Evolutionary conservation across 164 flowering plant species (phyloP).

Genomic region (Echeveria elegans): DNA sequence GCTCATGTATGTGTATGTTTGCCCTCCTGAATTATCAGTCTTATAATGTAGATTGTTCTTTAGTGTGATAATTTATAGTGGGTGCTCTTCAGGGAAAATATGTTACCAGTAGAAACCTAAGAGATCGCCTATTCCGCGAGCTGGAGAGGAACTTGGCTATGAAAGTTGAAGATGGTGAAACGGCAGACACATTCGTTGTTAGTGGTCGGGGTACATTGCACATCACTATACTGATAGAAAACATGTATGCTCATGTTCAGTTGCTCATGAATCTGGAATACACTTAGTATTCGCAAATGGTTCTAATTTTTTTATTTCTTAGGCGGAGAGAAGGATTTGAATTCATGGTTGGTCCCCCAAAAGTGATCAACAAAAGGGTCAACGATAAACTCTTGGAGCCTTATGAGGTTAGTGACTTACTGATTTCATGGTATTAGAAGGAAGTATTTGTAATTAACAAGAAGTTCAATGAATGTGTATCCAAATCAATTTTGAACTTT

Average conservation of each 20-base stretch:
- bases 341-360: conserved; percentile 99
- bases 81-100: conserved; percentile 65
- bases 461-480: neutral
- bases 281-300: conserved; percentile 1
- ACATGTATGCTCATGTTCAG: conserved; percentile 56
- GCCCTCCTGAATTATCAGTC: neutral
- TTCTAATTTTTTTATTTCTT: conserved; percentile 20
- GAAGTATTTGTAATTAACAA: neutral
- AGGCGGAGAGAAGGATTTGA: conserved; percentile 99
- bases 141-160: conserved; percentile 94
- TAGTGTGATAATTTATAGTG: neutral
- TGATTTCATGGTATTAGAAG: neutral
- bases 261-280: conserved; percentile 1
- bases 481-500: neutral
- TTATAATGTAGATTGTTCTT: conserved; percentile 4
- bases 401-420: conserved; percentile 53
- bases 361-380: conserved; percentile 77
- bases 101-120: conserved; percentile 90
- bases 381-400: conserved; percentile 77
- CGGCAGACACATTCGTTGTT: conserved; percentile 89
- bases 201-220: conserved; percentile 98
- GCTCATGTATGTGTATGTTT: neutral
- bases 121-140: conserved; percentile 88
- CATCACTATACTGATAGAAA: conserved; percentile 89
- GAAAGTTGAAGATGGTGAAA: conserved; percentile 99